A percentile compares a stretch with the other conserved stretches of the same genome.
These are phyloP conservation scores for Geranium incanum DNA, from an alignment of 441 rosid species.

Conservation along the genomic window DNA sequence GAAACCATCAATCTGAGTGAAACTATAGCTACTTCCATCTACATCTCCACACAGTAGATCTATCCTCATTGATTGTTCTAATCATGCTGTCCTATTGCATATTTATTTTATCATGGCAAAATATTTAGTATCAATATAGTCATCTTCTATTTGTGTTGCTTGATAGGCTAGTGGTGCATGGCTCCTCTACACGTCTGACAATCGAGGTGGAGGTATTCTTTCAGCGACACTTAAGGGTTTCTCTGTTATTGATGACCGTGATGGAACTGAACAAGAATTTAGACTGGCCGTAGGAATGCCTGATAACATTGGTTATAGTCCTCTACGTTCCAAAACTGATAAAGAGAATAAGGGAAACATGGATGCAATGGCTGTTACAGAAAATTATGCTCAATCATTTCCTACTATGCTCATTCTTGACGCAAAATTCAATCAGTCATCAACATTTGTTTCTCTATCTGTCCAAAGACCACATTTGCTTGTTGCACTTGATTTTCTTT, in stretches of 20 bases:
- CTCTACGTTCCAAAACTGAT: slow-evolving; percentile 26
- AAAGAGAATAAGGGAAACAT: slow-evolving; percentile 28
- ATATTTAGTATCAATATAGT: neutral
- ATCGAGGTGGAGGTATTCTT: slow-evolving; percentile 60
- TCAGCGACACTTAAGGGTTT: slow-evolving; percentile 84
- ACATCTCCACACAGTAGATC: neutral
- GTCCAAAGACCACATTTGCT: slow-evolving; percentile 93
- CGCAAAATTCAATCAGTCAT: slow-evolving; percentile 63
- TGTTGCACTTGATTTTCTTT: slow-evolving; percentile 94
- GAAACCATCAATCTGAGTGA: neutral
- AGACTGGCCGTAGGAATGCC: slow-evolving; percentile 82
- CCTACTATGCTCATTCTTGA: slow-evolving; percentile 93
- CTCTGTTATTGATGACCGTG: slow-evolving; percentile 83
- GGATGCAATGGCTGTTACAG: slow-evolving; percentile 29
- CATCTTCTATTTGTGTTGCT: slow-evolving; percentile 16
- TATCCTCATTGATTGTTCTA: neutral
- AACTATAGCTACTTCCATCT: neutral
- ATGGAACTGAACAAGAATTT: slow-evolving; percentile 75
- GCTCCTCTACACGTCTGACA: slow-evolving; percentile 81
- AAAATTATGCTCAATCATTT: slow-evolving; percentile 38
- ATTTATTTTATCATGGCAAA: neutral
- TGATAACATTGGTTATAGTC: slow-evolving; percentile 37
- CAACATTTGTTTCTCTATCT: slow-evolving; percentile 53
- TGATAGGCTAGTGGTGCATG: slow-evolving; percentile 74
- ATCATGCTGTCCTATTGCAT: neutral